Evolutionary conservation across 1,284 basidiomycete species (phyloP).

Genomic region (Tylopilus sp.): DNA sequence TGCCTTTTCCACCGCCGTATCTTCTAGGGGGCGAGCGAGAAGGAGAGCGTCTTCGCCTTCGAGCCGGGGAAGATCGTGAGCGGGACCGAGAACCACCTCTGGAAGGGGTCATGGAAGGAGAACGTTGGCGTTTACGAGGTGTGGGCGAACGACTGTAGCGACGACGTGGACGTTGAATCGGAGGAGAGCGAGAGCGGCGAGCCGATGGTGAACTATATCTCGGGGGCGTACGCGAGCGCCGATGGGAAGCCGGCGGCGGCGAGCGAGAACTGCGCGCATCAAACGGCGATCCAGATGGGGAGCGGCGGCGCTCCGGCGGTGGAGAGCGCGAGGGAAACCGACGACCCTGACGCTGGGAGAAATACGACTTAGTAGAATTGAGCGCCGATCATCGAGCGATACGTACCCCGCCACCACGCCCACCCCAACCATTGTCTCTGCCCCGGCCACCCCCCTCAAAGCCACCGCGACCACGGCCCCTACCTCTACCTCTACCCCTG

Average conservation of each 20-base stretch:
- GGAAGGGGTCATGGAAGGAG: conserved; percentile 32
- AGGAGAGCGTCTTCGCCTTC: conserved; percentile 39
- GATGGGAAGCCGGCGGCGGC: conserved; percentile 31
- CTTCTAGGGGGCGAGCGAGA: conserved; percentile 45
- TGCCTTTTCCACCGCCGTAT: conserved; percentile 35
- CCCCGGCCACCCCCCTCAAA: conserved; percentile 39
- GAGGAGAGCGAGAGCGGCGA: conserved; percentile 33
- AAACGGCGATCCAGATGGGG: conserved; percentile 33
- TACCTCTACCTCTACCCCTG: conserved; percentile 44
- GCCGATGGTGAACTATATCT: conserved; percentile 18
- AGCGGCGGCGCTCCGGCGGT: conserved; percentile 28
- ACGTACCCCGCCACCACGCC: conserved; percentile 43
- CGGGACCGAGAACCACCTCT: conserved; percentile 27
- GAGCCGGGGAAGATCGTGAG: conserved; percentile 37
- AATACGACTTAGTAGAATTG: conserved; percentile 13
- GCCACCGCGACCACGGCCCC: conserved; percentile 43
- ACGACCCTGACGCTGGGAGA: conserved; percentile 34
- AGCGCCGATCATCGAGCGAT: conserved; percentile 1
- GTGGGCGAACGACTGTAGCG: conserved; percentile 34
- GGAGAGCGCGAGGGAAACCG: conserved; percentile 40
- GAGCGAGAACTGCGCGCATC: conserved; percentile 44
- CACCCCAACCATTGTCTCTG: conserved; percentile 36
- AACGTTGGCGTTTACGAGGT: conserved; percentile 33
- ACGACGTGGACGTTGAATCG: conserved; percentile 25
- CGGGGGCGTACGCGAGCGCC: conserved; percentile 35